Evolutionary conservation across 352 stramenopile species (phyloP), one percentile per base, ranked within the genome.

Genomic region (Bremia lactucae): DNA sequence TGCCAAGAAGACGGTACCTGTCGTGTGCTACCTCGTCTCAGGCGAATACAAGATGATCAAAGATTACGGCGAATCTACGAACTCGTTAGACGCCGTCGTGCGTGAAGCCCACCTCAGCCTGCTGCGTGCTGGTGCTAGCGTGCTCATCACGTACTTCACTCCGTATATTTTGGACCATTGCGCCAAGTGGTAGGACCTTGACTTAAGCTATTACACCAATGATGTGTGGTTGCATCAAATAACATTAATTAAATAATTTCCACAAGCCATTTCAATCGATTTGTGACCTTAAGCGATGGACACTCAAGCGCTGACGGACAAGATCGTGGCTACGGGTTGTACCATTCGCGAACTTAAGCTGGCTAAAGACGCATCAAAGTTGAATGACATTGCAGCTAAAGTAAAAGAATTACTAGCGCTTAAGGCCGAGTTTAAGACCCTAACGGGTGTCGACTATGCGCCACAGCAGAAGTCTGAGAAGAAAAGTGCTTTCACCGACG

Each of bases 21-120:
- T 99, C 49, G 90, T 95, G 20, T 97, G 95, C 47, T 99, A 99
- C 77, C 83, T 99, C 57, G 96, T 99, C 37, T 98, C 87, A 47
- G 96, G 96, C 55, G 96, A 99, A 72, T 99, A 99, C 83, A 96
- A 97, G 65, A 99, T 99, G 96, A 74, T 99, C 40, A 97, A 96
- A 63, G 95, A 94, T 63, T 94, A 94, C 54, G 83, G 78, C 34
- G 75, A 78, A 45, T 77, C 73, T 24, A 87, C 81, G 31, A 51
- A 78, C 35, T 89, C 81, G 43, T 65, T 94, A 25, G 81, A 94
- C 43, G 69, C 62, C 31, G 80, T 95, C 46, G 79, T 95, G 60
- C 74, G 72, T 13, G 83, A 95, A 56, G 64, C 77, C 3, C 82
- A 94, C 49, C 31, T 94, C 34, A 66, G 71, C 14, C 62, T 91